Conservation (phyloP, 345 rosid genomes). For the Euphorbia pulcherrima region DNA sequence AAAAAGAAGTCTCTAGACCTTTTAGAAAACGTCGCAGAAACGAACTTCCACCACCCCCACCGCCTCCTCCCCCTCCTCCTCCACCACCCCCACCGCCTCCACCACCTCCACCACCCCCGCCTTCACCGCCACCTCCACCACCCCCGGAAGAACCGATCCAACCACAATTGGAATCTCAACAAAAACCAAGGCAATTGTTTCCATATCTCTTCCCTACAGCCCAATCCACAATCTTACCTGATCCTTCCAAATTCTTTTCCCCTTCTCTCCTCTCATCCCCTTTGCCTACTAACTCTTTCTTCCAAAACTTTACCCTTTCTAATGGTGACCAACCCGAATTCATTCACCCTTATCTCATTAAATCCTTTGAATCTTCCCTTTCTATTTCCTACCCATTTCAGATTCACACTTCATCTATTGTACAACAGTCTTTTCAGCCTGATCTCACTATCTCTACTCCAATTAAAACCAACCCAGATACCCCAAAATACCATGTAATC, state of each 20-base stretch:
- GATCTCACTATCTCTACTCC: slow-evolving; percentile 68
- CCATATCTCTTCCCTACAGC: slow-evolving; percentile 64
- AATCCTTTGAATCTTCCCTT: slow-evolving; percentile 57
- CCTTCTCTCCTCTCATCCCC: slow-evolving; percentile 67
- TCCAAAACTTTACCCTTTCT: slow-evolving; percentile 83
- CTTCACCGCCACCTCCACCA: neutral
- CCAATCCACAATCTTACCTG: slow-evolving; percentile 66
- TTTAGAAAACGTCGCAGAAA: neutral
- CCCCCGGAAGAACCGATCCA: neutral
- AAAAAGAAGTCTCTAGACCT: neutral
- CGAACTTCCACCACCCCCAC: neutral
- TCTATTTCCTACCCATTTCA: slow-evolving; percentile 70
- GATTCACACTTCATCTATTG: slow-evolving; percentile 53
- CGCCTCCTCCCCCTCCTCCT: neutral
- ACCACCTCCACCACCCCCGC: neutral
- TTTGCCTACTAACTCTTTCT: slow-evolving; percentile 84
- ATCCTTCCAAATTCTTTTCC: slow-evolving; percentile 74
- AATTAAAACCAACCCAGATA: slow-evolving; percentile 23
- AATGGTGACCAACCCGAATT: slow-evolving; percentile 81
- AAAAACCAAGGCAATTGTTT: neutral
- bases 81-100: neutral
- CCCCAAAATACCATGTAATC: slow-evolving; percentile 45
- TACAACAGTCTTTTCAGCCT: slow-evolving; percentile 53
- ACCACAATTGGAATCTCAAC: neutral
- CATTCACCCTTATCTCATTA: slow-evolving; percentile 84